These are phyloP conservation scores for Leavenworthia alabamica DNA, from an alignment of 345 rosid genomes.

Conservation along the genomic window DNA sequence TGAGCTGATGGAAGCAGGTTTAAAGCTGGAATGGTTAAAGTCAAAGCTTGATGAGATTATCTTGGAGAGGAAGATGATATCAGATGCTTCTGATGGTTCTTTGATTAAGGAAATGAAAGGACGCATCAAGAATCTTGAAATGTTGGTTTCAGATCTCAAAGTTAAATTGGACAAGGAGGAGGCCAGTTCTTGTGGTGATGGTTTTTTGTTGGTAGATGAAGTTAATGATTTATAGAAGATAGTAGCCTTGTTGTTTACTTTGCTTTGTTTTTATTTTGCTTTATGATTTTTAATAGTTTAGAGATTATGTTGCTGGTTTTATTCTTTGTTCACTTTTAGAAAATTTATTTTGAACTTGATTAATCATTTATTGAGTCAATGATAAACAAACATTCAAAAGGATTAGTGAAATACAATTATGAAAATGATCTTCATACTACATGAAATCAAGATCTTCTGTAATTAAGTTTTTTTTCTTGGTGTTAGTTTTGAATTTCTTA, in stretches of 20 bases:
- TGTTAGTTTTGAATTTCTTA: too few relatives aligned
- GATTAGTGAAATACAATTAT: too few relatives aligned
- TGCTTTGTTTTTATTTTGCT: background rate
- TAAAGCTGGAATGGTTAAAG: background rate
- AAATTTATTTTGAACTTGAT: too few relatives aligned
- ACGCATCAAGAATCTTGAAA: background rate
- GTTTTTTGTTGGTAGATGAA: conserved; percentile 6
- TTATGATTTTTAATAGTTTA: background rate
- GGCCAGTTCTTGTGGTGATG: conserved; percentile 5
- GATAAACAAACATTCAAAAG: too few relatives aligned
- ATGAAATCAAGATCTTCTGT: too few relatives aligned
- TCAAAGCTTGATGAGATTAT: background rate
- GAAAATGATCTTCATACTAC: too few relatives aligned
- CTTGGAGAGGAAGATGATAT: background rate
- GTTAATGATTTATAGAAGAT: background rate
- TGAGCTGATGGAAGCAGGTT: background rate
- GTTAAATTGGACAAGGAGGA: background rate
- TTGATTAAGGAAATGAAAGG: background rate
- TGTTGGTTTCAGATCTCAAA: background rate
- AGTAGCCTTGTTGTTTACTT: background rate
- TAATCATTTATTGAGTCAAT: too few relatives aligned
- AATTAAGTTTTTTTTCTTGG: too few relatives aligned
- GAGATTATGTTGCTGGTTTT: too few relatives aligned
- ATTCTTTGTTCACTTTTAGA: too few relatives aligned
- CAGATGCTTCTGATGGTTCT: background rate